phyloP scores from a whole-genome alignment of 2,329 filamentous ascomycete genomes.

The Colletotrichum sp. region DNA sequence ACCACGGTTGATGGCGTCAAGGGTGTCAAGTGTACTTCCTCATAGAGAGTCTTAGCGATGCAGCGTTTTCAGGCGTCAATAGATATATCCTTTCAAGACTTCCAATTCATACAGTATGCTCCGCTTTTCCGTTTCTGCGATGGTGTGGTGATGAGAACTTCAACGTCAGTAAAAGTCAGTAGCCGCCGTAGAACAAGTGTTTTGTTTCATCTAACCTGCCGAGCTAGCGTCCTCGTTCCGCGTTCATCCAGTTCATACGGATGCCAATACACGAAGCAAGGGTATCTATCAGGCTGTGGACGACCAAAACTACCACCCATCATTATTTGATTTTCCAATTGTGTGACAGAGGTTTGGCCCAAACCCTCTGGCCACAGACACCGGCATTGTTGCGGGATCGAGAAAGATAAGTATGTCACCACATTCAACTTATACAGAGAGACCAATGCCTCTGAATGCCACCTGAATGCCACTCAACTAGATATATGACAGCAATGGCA shows the following conservation, averaged over 20 bases:
- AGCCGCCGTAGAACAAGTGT: neutral
- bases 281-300: neutral
- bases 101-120: neutral
- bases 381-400: no score
- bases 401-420: no score
- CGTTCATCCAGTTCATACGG: neutral
- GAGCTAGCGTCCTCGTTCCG: neutral
- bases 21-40: slow-evolving; percentile 13
- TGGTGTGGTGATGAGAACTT: neutral
- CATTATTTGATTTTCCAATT: neutral
- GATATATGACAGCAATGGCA: no score
- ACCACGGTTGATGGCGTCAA: slow-evolving; percentile 10
- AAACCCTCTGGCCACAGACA: no score
- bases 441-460: no score
- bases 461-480: no score
- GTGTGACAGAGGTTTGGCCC: neutral
- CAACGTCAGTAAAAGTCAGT: neutral
- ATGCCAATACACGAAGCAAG: neutral
- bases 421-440: no score
- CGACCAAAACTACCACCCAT: neutral
- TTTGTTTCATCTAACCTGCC: no score
- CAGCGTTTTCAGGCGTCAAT: neutral
- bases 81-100: neutral
- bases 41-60: neutral
- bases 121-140: neutral